Percentiles rank a stretch among this genome's conserved stretches.
phyloP scores from a whole-genome alignment of 306 rosid genomes.

The Psophocarpus tetragonolobus region DNA sequence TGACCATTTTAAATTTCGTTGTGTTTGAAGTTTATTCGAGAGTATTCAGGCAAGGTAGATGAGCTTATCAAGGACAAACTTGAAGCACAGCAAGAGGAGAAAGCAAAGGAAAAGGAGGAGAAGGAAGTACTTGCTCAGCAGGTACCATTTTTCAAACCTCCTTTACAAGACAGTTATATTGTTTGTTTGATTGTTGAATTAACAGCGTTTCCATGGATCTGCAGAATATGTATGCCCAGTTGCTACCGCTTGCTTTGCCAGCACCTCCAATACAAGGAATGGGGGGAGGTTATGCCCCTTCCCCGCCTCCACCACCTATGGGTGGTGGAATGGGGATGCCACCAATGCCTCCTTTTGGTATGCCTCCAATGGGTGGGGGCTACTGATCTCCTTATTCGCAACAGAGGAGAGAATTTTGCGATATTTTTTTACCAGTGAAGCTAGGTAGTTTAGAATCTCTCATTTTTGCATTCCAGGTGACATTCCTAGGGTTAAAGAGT shows the following conservation, averaged over 20 bases:
- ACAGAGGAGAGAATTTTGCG: constrained; percentile 24
- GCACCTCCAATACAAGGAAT: constrained; percentile 95
- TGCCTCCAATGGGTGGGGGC: constrained; percentile 29
- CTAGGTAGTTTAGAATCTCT: constrained; percentile 33
- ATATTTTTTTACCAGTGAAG: constrained; percentile 25
- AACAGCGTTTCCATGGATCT: constrained; percentile 38
- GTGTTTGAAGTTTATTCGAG: constrained; percentile 71
- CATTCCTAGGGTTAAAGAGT: constrained; percentile 26
- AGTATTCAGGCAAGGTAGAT: constrained; percentile 84
- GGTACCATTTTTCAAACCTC: constrained; percentile 45
- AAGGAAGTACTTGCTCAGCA: constrained; percentile 83
- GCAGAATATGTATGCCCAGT: constrained; percentile 97
- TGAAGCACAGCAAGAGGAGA: constrained; percentile 73
- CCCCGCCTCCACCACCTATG: constrained; percentile 69
- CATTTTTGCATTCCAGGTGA: constrained; percentile 32
- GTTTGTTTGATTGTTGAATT: constrained; percentile 6
- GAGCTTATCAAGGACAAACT: constrained; percentile 81
- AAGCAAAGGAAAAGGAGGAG: constrained; percentile 85
- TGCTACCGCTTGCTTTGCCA: constrained; percentile 92
- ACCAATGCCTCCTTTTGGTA: constrained; percentile 42
- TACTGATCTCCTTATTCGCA: constrained; percentile 30
- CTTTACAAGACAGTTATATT: not conserved
- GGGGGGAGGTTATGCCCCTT: constrained; percentile 62
- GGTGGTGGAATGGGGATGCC: constrained; percentile 97
- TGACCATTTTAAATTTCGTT: not conserved